These are phyloP conservation scores for Chlorella vulgaris DNA, from an alignment of 139 green algal species.

Conservation along the genomic window DNA sequence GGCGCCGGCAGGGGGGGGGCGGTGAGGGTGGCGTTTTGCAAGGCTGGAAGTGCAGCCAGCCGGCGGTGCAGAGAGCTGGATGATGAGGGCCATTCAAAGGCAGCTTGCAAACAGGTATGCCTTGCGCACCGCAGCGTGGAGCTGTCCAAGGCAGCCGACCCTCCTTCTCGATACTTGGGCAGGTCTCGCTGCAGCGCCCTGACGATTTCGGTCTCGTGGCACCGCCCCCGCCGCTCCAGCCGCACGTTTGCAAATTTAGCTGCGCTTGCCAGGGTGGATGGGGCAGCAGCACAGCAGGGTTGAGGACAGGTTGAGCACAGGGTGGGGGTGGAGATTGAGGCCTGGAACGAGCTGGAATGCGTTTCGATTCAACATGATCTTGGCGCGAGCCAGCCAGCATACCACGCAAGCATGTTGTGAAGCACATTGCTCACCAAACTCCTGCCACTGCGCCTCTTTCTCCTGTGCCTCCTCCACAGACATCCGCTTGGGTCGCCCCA, in stretches of 20 bases:
- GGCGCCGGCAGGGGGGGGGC: background rate
- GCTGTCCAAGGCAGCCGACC: slow-evolving; percentile 52
- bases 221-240: slow-evolving; percentile 61
- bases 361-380: too few species aligned
- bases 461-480: slow-evolving; percentile 52
- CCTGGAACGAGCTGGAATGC: too few species aligned
- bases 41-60: too few species aligned
- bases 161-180: slow-evolving; percentile 49
- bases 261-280: too few species aligned
- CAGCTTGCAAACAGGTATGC: too few species aligned
- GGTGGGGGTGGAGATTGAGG: too few species aligned
- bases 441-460: slow-evolving; percentile 73
- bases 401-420: too few species aligned
- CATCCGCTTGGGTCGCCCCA: slow-evolving; percentile 69
- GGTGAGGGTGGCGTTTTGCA: too few species aligned
- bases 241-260: slow-evolving; percentile 58
- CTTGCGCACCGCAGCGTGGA: slow-evolving; percentile 38
- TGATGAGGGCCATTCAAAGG: background rate
- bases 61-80: background rate
- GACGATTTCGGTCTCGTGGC: slow-evolving; percentile 78
- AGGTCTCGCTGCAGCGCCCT: slow-evolving; percentile 45
- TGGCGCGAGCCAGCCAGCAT: too few species aligned
- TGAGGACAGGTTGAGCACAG: too few species aligned
- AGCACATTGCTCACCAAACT: too few species aligned
- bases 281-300: too few species aligned